These are phyloP conservation scores for Aureobasidium subglaciale DNA, from an alignment of 2,329 filamentous ascomycete genomes.

Conservation along the genomic window DNA sequence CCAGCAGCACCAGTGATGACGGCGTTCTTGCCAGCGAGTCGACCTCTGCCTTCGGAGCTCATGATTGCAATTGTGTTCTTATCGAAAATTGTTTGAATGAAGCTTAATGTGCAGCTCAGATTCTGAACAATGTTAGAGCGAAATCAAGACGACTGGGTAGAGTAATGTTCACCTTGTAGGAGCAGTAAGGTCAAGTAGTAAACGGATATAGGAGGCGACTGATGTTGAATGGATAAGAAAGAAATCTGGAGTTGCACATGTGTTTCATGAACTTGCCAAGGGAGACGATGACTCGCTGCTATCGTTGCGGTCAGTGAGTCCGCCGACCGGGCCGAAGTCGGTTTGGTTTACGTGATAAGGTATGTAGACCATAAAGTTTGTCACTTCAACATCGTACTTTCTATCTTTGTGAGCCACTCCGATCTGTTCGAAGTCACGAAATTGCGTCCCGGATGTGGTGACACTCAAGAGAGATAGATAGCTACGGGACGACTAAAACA, in stretches of 20 bases:
- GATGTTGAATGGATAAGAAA: constrained; percentile 3
- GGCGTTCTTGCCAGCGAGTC: constrained; percentile 59
- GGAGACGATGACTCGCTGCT: constrained; percentile 10
- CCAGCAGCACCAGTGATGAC: constrained; percentile 80
- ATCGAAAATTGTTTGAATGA: background rate
- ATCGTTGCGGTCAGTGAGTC: constrained; percentile 13
- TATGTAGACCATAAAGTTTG: background rate
- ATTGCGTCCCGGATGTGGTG: too few species aligned
- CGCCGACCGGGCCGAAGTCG: constrained; percentile 8
- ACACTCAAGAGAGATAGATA: background rate
- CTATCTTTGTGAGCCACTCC: too few species aligned
- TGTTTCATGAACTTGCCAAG: constrained; percentile 7
- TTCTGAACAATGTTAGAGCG: background rate
- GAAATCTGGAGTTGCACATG: constrained; percentile 11
- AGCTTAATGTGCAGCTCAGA: background rate
- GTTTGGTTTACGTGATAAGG: constrained; percentile 5
- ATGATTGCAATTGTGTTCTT: background rate
- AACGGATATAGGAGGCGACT: background rate
- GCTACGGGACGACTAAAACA: too few species aligned
- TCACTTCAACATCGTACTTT: background rate
- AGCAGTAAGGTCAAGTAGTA: background rate
- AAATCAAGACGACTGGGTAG: background rate
- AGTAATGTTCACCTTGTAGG: background rate
- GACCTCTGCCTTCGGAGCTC: constrained; percentile 26
- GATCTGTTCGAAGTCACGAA: too few species aligned